Evolutionary conservation across 257 asterid species (phyloP).

Genomic region (Leptodermis oblonga): DNA sequence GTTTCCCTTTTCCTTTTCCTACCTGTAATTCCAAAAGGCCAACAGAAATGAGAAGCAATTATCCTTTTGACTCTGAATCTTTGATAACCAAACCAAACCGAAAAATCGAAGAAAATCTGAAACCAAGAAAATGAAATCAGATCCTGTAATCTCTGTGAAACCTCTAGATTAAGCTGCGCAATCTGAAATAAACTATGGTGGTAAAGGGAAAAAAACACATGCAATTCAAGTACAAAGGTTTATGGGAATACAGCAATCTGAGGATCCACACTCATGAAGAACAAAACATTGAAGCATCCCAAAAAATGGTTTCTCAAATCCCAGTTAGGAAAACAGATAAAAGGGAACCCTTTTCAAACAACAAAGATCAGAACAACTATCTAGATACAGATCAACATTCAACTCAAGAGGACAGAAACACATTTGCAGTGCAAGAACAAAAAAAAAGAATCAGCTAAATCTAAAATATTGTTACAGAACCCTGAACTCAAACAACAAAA

Average conservation of each 20-base stretch:
- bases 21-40: constrained; percentile 5
- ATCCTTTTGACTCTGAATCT: neutral
- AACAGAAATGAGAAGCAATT: constrained; percentile 7
- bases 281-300: neutral
- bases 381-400: constrained; percentile 11
- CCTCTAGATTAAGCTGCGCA: constrained; percentile 6
- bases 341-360: neutral
- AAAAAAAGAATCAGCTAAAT: neutral
- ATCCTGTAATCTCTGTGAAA: neutral
- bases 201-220: neutral
- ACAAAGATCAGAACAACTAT: constrained; percentile 12
- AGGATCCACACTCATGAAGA: neutral
- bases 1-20: too few relatives aligned
- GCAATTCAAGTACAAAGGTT: neutral
- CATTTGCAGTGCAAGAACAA: neutral
- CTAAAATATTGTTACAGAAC: constrained; percentile 5
- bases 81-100: neutral
- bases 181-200: neutral
- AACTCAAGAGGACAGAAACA: neutral
- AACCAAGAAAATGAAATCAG: constrained; percentile 5
- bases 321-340: neutral
- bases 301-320: neutral
- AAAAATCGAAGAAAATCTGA: constrained; percentile 8
- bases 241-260: neutral
- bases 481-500: constrained; percentile 11